Percentiles rank a stretch among this genome's conserved stretches.
Evolutionary conservation across 495 filamentous ascomycete species (phyloP).

Genomic region (Patellaria atrata): DNA sequence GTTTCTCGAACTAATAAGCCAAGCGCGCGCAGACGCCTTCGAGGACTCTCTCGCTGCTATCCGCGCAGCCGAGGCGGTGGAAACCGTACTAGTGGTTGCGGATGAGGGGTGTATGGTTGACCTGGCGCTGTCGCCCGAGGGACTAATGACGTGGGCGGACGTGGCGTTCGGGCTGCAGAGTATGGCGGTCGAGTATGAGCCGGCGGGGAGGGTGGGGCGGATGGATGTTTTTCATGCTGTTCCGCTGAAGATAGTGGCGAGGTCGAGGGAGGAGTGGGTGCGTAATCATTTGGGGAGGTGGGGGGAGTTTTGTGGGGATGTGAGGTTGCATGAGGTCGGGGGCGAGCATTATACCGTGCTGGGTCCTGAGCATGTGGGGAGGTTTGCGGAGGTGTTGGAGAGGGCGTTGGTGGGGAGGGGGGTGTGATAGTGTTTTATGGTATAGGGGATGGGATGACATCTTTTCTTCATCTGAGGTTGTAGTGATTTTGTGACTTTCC

Average conservation of each 20-base stretch:
- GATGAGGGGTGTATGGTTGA: neutral
- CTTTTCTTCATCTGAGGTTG: no score
- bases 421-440: no score
- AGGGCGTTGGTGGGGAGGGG: slow-evolving; percentile 20
- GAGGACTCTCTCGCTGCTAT: neutral
- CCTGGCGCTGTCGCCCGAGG: neutral
- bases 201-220: slow-evolving; percentile 24
- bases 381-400: slow-evolving; percentile 24
- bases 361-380: slow-evolving; percentile 22
- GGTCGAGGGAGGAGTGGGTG: slow-evolving; percentile 31
- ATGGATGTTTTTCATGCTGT: slow-evolving; percentile 39
- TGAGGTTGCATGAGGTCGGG: slow-evolving; percentile 24
- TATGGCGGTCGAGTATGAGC: slow-evolving; percentile 39
- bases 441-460: no score
- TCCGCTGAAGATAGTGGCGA: slow-evolving; percentile 31
- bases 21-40: slow-evolving; percentile 20
- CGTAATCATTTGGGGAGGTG: slow-evolving; percentile 30
- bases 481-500: no score
- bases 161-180: slow-evolving; percentile 32
- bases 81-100: neutral
- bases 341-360: slow-evolving; percentile 34
- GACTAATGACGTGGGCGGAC: slow-evolving; percentile 26
- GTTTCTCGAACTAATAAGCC: slow-evolving; percentile 35
- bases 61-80: neutral
- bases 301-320: slow-evolving; percentile 29